Percentiles rank a stretch among this genome's conserved stretches.
These are phyloP conservation scores for Corrigiola litoralis DNA, from an alignment of 179 eudicot genomes.

Conservation along the genomic window DNA sequence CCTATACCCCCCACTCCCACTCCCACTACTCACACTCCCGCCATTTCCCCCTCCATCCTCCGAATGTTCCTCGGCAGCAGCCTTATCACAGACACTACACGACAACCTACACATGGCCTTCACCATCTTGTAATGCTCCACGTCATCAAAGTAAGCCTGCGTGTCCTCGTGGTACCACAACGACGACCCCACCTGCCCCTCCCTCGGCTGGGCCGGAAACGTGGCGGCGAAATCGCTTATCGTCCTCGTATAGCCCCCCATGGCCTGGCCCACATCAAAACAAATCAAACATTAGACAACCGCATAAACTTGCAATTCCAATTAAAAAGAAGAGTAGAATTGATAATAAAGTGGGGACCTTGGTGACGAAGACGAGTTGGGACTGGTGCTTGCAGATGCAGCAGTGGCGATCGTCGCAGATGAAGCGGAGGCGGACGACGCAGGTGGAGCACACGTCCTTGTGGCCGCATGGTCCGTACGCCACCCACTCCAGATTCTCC, in stretches of 20 bases:
- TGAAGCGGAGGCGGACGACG: constrained; percentile 88
- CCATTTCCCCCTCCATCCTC: too few species aligned
- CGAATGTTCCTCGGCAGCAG: constrained; percentile 31
- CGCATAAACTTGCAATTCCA: not conserved
- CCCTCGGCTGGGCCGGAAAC: constrained; percentile 52
- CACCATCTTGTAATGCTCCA: constrained; percentile 88
- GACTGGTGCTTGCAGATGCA: constrained; percentile 82
- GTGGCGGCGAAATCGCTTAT: constrained; percentile 45
- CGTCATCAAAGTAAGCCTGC: constrained; percentile 75
- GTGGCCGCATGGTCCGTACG: constrained; percentile 83
- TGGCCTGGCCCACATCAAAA: constrained; percentile 39
- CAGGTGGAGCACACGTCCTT: constrained; percentile 93
- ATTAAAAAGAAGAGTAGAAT: too few species aligned
- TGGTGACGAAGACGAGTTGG: constrained; percentile 69
- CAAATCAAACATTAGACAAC: not conserved
- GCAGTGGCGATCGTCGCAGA: constrained; percentile 79
- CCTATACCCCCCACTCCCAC: constrained; percentile 40
- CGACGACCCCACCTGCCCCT: constrained; percentile 53
- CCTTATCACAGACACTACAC: constrained; percentile 73
- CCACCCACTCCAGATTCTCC: constrained; percentile 91
- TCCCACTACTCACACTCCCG: too few species aligned
- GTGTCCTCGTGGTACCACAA: constrained; percentile 96
- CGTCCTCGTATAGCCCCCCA: constrained; percentile 78
- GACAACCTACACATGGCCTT: constrained; percentile 95
- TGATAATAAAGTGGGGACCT: constrained; percentile 33